phyloP scores from a whole-genome alignment of 768 basidiomycete species.

The Phylloporus scabripes region DNA sequence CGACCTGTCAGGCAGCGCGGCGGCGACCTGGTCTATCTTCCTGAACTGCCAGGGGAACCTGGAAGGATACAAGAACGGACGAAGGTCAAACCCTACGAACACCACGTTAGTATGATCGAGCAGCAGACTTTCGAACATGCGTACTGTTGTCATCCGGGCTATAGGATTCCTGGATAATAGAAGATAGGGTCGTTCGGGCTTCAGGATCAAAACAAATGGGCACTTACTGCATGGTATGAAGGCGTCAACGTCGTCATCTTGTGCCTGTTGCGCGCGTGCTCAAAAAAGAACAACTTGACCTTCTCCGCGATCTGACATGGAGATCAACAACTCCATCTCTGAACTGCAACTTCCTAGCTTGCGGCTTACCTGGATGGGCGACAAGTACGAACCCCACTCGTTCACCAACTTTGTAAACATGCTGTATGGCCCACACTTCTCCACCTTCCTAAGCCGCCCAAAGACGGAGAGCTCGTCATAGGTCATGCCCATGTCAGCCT shows the following conservation, averaged over 20 bases:
- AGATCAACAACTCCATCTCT: background rate
- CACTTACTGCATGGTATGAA: conserved; percentile 83
- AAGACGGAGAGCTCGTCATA: conserved; percentile 95
- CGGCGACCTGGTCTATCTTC: conserved; percentile 88
- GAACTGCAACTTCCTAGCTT: too few species aligned
- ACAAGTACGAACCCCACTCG: conserved; percentile 86
- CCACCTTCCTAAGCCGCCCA: conserved; percentile 89
- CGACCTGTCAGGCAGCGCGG: conserved; percentile 67
- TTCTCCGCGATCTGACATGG: conserved; percentile 75
- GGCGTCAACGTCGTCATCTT: conserved; percentile 98
- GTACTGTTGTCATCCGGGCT: conserved; percentile 94
- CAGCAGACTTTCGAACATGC: conserved; percentile 19
- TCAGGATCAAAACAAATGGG: background rate
- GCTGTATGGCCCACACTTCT: conserved; percentile 97
- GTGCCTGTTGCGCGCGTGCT: conserved; percentile 93
- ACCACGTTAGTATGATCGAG: conserved; percentile 1
- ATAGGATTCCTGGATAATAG: conserved; percentile 73
- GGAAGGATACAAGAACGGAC: conserved; percentile 94
- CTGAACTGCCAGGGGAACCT: conserved; percentile 96
- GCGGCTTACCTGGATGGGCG: conserved; percentile 67
- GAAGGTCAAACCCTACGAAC: conserved; percentile 78
- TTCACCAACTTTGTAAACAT: conserved; percentile 94
- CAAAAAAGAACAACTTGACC: conserved; percentile 96
- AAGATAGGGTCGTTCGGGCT: background rate
- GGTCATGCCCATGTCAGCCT: conserved; percentile 99